Evolutionary conservation across 2,329 filamentous ascomycete genomes (phyloP).

Genomic region (Penicillium sp.): DNA sequence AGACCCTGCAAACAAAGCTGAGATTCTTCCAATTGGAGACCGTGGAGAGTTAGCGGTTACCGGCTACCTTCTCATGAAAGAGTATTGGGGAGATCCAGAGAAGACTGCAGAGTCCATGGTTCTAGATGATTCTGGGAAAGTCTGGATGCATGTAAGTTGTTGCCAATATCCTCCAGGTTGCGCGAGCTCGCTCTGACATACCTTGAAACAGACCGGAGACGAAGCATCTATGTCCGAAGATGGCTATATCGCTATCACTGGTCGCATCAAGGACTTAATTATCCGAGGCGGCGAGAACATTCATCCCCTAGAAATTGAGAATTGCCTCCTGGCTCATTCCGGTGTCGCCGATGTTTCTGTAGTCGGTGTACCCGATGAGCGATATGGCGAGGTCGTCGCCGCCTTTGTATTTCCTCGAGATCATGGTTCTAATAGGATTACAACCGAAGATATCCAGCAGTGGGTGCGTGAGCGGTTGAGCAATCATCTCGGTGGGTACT

Average conservation of each 20-base stretch:
- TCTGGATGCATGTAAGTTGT: conserved; percentile 74
- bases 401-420: conserved; percentile 72
- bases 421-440: conserved; percentile 45
- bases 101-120: conserved; percentile 72
- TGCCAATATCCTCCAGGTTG: neutral
- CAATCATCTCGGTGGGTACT: conserved; percentile 66
- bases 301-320: conserved; percentile 90
- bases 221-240: conserved; percentile 83
- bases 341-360: conserved; percentile 77
- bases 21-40: conserved; percentile 66
- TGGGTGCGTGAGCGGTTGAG: conserved; percentile 75
- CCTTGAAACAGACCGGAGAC: conserved; percentile 71
- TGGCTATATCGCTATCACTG: conserved; percentile 87
- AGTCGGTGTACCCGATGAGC: conserved; percentile 79
- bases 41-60: conserved; percentile 80
- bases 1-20: conserved; percentile 63
- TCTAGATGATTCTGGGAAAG: conserved; percentile 56
- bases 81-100: conserved; percentile 78
- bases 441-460: conserved; percentile 62
- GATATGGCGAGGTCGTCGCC: conserved; percentile 83
- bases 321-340: conserved; percentile 76
- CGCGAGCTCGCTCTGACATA: neutral
- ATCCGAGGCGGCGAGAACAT: conserved; percentile 97
- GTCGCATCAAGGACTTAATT: conserved; percentile 92
- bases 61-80: conserved; percentile 89